Evolutionary conservation across 495 filamentous ascomycete species (phyloP), one percentile per base, ranked within the genome.

Genomic region (Astrothelium macrocarpum): DNA sequence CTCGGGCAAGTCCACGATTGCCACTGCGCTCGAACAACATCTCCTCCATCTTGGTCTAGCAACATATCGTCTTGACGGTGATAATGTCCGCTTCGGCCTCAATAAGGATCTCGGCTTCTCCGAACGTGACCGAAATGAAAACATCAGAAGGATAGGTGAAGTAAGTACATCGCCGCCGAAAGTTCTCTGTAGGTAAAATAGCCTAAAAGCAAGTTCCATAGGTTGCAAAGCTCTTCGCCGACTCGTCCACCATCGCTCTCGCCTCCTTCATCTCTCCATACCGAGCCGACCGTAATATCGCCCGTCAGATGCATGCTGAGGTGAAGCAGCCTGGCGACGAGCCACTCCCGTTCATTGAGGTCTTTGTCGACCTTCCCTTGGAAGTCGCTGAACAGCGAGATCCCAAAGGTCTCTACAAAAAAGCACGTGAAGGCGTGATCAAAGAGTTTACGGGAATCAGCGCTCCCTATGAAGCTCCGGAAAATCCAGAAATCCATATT

Each of bases 211-310:
- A 20, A 7, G 5, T 42, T 32, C 14, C 56, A 60, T 65, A 89
- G 87, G 93, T 98, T 12, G 91, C 94, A 18, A 95, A 95, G 75
- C 85, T 98, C 56, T 97, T 98, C 75, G 91, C 94, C 61, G 94
- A 98, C 75, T 85, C 84, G 49, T 85, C 89, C 65, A 86, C 87
- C 61, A 85, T 97, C 70, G 88, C 93, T 64, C 84, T 98, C 62
- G 95, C 95, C 32, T 93, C 89, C 64, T 98, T 98, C 81, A 98
- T 98, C 79, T 95, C 90, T 11, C 94, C 94, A 1, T 97, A 97
- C 79, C 80, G 81, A 23, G 85, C 85, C 49, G 95, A 98, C 78
- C 84, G 94, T 34, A 81, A 88, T 67, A 83, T 88, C 14, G 95
- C 94, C 2, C 85, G 94, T 49, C 76, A 82, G 61, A 75, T 97